Conservation (phyloP, 2,329 filamentous ascomycete genomes). For the Hymenoscyphus repandus region DNA sequence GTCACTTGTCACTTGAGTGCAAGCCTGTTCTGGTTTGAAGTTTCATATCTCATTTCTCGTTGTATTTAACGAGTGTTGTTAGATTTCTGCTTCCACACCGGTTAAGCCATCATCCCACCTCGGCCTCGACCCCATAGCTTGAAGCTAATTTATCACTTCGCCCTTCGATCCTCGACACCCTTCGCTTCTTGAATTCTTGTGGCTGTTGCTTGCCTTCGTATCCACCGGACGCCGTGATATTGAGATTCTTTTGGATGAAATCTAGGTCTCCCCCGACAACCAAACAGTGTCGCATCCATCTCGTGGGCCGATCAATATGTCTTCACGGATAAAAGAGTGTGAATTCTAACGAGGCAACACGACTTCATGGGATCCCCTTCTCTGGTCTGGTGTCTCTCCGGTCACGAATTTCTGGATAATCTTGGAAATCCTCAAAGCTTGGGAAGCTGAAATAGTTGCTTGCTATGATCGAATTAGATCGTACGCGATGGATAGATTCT, state of each 20-base stretch:
- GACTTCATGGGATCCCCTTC: constrained; percentile 15
- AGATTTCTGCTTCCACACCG: too few relatives aligned
- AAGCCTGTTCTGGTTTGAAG: too few relatives aligned
- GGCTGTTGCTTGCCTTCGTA: neutral
- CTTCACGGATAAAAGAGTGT: neutral
- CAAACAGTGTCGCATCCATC: neutral
- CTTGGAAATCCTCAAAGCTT: constrained; percentile 63
- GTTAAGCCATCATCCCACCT: too few relatives aligned
- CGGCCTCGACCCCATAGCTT: too few relatives aligned
- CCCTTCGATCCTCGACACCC: too few relatives aligned
- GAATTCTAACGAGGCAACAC: neutral
- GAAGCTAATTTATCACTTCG: too few relatives aligned
- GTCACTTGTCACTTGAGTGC: too few relatives aligned
- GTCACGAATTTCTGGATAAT: constrained; percentile 38
- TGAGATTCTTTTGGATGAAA: neutral
- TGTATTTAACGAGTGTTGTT: too few relatives aligned
- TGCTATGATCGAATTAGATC: constrained; percentile 21
- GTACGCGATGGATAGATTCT: too few relatives aligned
- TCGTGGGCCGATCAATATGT: neutral
- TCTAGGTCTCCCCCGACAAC: neutral
- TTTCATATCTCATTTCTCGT: too few relatives aligned
- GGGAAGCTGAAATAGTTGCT: constrained; percentile 69
- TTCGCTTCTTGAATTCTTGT: neutral
- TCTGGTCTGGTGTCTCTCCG: constrained; percentile 13
- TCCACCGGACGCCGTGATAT: neutral